Conservation (phyloP, 2,329 filamentous ascomycete species). For the Rugonectria rugulosa region DNA sequence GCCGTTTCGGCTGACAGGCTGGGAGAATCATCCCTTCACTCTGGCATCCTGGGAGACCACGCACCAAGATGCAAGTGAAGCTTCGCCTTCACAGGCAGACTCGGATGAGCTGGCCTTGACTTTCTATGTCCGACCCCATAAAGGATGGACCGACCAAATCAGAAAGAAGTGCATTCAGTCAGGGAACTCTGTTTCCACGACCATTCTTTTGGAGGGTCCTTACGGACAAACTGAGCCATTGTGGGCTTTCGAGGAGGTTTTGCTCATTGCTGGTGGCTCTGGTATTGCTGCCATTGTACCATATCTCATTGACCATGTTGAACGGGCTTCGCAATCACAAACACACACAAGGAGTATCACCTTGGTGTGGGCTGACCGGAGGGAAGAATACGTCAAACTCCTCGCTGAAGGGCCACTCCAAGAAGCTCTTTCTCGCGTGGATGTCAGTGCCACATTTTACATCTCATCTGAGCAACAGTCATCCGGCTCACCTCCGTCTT, state of each 20-base stretch:
- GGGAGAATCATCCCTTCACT: slow-evolving; percentile 3
- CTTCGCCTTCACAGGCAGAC: background rate
- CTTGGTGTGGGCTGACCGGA: background rate
- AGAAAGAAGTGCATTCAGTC: background rate
- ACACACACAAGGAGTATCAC: background rate
- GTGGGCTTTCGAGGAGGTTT: background rate
- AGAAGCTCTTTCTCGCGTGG: background rate
- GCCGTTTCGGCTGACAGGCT: background rate
- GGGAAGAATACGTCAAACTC: background rate
- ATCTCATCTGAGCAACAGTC: background rate
- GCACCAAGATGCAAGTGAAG: background rate
- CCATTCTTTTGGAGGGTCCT: background rate
- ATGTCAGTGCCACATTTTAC: background rate
- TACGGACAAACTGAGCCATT: background rate
- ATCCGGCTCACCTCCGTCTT: background rate
- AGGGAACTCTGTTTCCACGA: background rate
- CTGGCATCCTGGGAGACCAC: background rate
- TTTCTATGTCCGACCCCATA: background rate
- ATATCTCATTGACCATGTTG: background rate
- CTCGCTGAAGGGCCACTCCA: background rate
- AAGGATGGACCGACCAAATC: background rate
- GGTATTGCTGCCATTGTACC: background rate
- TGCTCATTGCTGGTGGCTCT: background rate
- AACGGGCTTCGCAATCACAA: background rate
- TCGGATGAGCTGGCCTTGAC: background rate